Base-by-base conservation (phyloP, 148 eudicot genomes). In the Chenopodium formosanum region DNA sequence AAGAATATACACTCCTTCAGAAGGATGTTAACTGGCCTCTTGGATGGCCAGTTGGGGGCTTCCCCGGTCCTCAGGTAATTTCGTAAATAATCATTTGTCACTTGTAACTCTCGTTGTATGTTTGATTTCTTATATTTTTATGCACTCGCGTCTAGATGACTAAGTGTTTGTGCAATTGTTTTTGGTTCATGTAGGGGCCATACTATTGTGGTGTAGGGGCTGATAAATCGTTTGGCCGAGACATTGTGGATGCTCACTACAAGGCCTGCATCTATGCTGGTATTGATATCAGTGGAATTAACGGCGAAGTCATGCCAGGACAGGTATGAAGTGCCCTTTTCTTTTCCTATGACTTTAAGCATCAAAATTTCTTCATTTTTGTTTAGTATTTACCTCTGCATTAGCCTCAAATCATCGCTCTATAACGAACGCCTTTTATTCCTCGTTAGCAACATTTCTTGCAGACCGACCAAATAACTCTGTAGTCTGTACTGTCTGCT, bases 251-350 rank as follows among this genome's bases (percentile, higher is more conserved):
- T 78, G 80, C 92, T 62, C 92, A 89, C 81, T 89, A 89, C 82
- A 89, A 89, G 82, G 90, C 92, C 4, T 87, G 92, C 65, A 76
- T 89, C 20, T 89, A 86, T 84, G 88, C 92, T 67, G 92, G 92
- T 27, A 81, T 88, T n/a, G 73, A 84, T 77, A 89, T 89, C 50
- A 86, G 90, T 84, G 92, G 92, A 27, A 81, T 89, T 82, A 89
- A 89, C 20, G 92, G 85, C 69, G 92, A 89, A 85, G 92, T 89
- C 58, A 89, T 89, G 92, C 90, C 91, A n/a, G 90, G 87, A 75
- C 92, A 89, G 90, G 90, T 85, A 79, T 50, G 22, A 16, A 23
- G 4, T 37, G 0, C 65, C n/a, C 40, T 31, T 7, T 14, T 34
- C 23, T 11, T 40, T 64, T 27, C 23, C 69, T 63, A 20, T 20